Evolutionary conservation across 805 yeast species (phyloP).

Genomic region (Yarrowia hollandica): DNA sequence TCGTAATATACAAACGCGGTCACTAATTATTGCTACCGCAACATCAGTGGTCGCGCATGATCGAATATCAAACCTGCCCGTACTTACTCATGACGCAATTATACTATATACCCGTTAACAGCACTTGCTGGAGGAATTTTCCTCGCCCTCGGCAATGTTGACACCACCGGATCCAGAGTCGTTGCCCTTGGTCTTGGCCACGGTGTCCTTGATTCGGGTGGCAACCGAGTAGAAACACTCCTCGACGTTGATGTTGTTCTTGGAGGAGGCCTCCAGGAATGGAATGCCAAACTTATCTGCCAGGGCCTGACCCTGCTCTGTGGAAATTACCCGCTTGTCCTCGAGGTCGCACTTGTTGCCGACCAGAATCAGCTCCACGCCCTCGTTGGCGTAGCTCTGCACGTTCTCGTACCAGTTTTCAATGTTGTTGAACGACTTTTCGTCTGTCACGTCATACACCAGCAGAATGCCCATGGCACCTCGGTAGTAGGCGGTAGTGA

Average conservation of each 20-base stretch:
- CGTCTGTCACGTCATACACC: conserved; percentile 97
- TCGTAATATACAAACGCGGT: too few relatives aligned
- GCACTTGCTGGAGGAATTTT: conserved; percentile 42
- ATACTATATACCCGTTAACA: conserved; percentile 35
- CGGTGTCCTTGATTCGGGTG: conserved; percentile 74
- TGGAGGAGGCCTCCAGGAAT: conserved; percentile 95
- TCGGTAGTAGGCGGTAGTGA: conserved; percentile 96
- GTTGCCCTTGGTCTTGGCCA: conserved; percentile 43
- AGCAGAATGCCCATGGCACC: conserved; percentile 98
- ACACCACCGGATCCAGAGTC: conserved; percentile 32
- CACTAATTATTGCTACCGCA: too few relatives aligned
- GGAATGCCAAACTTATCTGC: conserved; percentile 87
- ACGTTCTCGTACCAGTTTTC: conserved; percentile 96
- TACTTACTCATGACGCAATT: conserved; percentile 14
- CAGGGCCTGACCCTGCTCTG: conserved; percentile 86
- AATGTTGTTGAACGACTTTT: conserved; percentile 87
- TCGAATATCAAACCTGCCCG: too few relatives aligned
- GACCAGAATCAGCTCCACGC: conserved; percentile 88
- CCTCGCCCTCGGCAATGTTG: conserved; percentile 35
- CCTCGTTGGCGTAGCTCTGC: conserved; percentile 94
- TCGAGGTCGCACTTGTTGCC: conserved; percentile 95
- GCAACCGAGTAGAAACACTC: conserved; percentile 90
- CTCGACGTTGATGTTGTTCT: conserved; percentile 87
- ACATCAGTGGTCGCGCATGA: too few relatives aligned
- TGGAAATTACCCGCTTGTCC: conserved; percentile 79